Evolutionary conservation across 148 eudicot genomes (phyloP).

Genomic region (Cornus suecica): DNA sequence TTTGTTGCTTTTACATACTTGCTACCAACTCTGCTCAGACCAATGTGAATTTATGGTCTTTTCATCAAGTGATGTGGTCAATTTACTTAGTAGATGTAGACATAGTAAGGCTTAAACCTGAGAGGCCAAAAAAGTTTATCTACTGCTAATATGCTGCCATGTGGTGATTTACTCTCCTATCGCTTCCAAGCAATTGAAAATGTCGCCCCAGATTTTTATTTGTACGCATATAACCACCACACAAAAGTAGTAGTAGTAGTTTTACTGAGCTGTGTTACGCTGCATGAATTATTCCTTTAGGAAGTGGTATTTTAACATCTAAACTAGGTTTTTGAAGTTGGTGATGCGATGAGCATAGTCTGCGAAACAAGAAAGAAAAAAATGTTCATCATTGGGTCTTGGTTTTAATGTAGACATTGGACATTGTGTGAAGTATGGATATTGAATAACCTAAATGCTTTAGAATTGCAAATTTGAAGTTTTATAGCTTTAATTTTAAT

Average conservation of each 20-base stretch:
- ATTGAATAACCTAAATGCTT: not conserved
- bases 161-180: not conserved
- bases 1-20: not conserved
- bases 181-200: not conserved
- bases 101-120: not conserved
- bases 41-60: not conserved
- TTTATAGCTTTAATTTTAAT: not conserved
- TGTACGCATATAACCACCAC: not conserved
- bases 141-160: not conserved
- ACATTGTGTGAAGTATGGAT: no score
- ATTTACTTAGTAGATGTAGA: not conserved
- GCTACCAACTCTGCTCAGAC: not conserved
- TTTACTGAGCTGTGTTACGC: not conserved
- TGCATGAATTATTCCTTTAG: not conserved
- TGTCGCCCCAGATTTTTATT: not conserved
- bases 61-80: not conserved
- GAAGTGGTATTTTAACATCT: not conserved
- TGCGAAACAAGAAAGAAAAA: not conserved
- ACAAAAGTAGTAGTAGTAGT: not conserved
- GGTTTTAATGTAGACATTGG: no score
- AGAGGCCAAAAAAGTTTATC: not conserved
- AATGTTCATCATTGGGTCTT: not conserved
- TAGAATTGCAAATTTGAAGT: not conserved
- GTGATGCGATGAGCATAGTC: not conserved
- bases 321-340: not conserved